These are phyloP conservation scores for Tephrocybe sp. DNA, from an alignment of 768 basidiomycete genomes.

Conservation along the genomic window DNA sequence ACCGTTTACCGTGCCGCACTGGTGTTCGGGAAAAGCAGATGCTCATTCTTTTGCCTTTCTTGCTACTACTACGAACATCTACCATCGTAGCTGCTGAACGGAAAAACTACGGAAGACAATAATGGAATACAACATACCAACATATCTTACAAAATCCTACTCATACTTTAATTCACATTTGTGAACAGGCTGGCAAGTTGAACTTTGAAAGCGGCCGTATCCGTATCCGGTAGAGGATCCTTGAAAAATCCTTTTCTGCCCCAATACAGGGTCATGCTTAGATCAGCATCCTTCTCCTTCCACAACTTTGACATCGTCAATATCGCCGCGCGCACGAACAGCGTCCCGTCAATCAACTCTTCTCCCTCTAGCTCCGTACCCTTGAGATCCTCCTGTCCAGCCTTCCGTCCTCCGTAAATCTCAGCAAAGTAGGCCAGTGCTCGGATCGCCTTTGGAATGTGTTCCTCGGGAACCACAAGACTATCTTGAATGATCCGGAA, in stretches of 20 bases:
- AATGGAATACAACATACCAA: no score
- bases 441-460: constrained; percentile 37
- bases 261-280: constrained; percentile 19
- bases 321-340: constrained; percentile 57
- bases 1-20: no score
- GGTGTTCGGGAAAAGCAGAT: no score
- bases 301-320: constrained; percentile 40
- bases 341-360: constrained; percentile 50
- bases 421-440: constrained; percentile 33
- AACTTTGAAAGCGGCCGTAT: no score
- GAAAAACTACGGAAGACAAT: no score
- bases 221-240: neutral
- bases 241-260: constrained; percentile 23
- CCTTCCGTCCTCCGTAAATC: constrained; percentile 30
- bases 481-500: constrained; percentile 51
- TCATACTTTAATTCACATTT: no score
- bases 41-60: no score
- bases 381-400: constrained; percentile 20
- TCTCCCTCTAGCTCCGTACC: constrained; percentile 41
- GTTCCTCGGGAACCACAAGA: constrained; percentile 59
- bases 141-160: no score
- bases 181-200: no score
- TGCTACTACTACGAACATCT: no score
- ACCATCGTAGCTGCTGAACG: no score
- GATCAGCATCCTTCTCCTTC: constrained; percentile 26